Base-by-base conservation (phyloP, 495 filamentous ascomycete genomes). In the Tuber melanosporum region DNA sequence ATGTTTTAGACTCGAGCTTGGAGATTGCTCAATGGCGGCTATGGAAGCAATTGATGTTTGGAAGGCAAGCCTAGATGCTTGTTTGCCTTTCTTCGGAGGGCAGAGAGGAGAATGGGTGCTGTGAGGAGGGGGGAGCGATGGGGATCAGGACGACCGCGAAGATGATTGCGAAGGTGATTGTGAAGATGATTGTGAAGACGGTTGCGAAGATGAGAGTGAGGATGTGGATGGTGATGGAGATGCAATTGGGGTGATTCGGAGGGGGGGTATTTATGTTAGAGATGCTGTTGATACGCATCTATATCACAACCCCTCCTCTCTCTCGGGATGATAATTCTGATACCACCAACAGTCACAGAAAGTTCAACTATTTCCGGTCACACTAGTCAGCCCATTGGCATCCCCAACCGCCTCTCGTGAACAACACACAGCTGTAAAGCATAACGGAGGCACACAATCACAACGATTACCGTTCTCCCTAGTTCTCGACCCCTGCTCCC, bases 371-470 rank as follows among this genome's bases (percentile, higher is more conserved):
- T 82, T 82, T 83, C 76, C 78, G 81, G 76, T 77, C 77, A 80
- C 78, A 78, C 81, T 82, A 82, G 81, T 79, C 81, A 76, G 75
- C 73, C 73, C 81, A 79, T 80, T 75, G 77, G 57, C 74, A 80
- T 76, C 77, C 72, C 79, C 80, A 77, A 75, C 81, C 72, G 80
- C 79, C 79, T 81, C 72, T 77, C 80, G 70, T 62, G 78, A 82
- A 83, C 81, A 83, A 78, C 81, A 83, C 81, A 83, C 74, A 80
- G 76, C 73, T 82, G 77, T 78, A 81, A 83, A 77, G 81, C 81
- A 82, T 79, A 83, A 78, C 71, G 70, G 81, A 78, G 81, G 81
- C 81, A 80, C 81, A 82, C 73, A 80, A 77, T 78, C 80, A 82
- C 78, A 82, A 82, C 73, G 81, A 83, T 83, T 81, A 74, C 78